Evolutionary conservation across 2,329 filamentous ascomycete genomes (phyloP).

Genomic region (Trichothecium sympodiale): DNA sequence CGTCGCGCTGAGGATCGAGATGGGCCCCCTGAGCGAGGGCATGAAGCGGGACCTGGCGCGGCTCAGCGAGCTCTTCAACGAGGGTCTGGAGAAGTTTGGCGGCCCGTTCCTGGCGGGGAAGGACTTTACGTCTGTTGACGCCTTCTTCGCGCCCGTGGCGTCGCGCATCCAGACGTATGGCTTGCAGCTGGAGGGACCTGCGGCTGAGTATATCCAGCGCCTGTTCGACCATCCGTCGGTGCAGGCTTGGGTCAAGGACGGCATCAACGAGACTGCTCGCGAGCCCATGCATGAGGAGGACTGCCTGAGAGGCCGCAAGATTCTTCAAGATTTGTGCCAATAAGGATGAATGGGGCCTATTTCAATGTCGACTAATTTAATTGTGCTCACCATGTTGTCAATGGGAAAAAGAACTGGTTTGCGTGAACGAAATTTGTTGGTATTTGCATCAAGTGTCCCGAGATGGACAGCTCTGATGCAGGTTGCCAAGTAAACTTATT

Average conservation of each 20-base stretch:
- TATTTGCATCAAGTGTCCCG: too few relatives aligned
- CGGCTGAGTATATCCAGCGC: constrained; percentile 20
- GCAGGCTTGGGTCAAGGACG: constrained; percentile 24
- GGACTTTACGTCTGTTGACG: constrained; percentile 26
- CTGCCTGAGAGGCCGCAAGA: constrained; percentile 18
- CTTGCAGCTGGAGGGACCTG: constrained; percentile 14
- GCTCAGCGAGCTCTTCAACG: constrained; percentile 22
- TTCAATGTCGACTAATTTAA: too few relatives aligned
- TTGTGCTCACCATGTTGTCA: too few relatives aligned
- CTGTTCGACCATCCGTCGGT: constrained; percentile 23
- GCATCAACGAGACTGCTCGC: constrained; percentile 23
- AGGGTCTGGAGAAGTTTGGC: constrained; percentile 26
- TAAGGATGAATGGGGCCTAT: too few relatives aligned
- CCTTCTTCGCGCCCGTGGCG: constrained; percentile 31
- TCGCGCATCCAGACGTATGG: constrained; percentile 26
- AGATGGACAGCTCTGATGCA: too few relatives aligned
- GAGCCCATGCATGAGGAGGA: constrained; percentile 26
- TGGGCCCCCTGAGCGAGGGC: constrained; percentile 12
- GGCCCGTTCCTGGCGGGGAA: constrained; percentile 28
- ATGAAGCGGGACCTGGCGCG: constrained; percentile 24
- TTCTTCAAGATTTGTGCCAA: constrained; percentile 16
- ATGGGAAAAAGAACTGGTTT: too few relatives aligned
- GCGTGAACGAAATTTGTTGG: too few relatives aligned
- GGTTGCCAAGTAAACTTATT: too few relatives aligned
- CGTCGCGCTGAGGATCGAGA: constrained; percentile 24